Evolutionary conservation across 805 yeast genomes (phyloP), one percentile per base, ranked within the genome.

Genomic region (Lipomyces oligophaga): DNA sequence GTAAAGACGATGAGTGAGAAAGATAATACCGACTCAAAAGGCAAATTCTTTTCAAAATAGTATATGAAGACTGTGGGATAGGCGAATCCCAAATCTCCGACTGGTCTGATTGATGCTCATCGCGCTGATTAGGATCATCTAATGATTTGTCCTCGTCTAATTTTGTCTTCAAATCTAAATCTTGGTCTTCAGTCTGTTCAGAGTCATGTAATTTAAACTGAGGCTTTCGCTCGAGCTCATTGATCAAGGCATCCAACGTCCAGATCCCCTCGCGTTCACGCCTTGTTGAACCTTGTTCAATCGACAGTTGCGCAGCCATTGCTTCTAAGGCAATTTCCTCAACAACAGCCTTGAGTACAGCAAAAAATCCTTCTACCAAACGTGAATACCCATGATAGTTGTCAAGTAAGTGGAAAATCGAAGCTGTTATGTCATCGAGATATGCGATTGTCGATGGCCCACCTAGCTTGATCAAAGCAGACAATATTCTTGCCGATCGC

Each of bases 341-440:
- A 5, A 80, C 68, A 3, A 85, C 63, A 21, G 78, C 80, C 43
- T 76, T 76, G 58, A 89, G 86, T 0, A 86, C 82, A 2, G 73
- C 65, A 52, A 88, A 84, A 49, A 86, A 81, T 1, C 86, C 85
- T 47, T 81, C 81, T 43, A 85, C 80, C 15, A 93, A 67, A 13
- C 72, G 69, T 1, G 80, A 68, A 63, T 90, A 90, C 0, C 90
- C 94, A 65, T 89, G 96, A 60, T 83, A 90, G 43, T 80, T 71
- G 65, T 90, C 97, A 40, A 90, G 70, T 28, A 89, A 67, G 16
- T 81, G 77, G 63, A 90, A 87, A 52, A 87, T 74, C 2, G 88
- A 78, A 38, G 79, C 76, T 16, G 90, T 68, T 0, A 90, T 72
- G 63, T 90, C 97, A 41, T 72, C 77, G 42, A 90, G 71, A 49